Percentiles rank a stretch among this genome's conserved stretches.
Evolutionary conservation across 768 basidiomycete species (phyloP).

Genomic region (Sporobolomyces phaffii): DNA sequence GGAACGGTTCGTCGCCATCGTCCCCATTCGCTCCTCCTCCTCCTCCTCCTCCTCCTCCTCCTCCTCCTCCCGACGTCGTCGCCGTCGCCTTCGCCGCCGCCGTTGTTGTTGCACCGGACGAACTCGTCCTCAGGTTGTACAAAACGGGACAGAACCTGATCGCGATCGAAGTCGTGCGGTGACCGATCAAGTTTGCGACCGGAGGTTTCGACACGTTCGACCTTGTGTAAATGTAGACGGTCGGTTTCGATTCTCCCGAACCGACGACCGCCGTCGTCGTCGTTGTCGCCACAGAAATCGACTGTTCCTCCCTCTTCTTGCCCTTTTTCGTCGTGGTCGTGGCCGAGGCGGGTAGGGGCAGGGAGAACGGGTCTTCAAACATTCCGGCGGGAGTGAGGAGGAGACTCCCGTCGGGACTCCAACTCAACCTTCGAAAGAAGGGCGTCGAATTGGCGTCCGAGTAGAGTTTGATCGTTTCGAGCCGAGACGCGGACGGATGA

Average conservation of each 20-base stretch:
- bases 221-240: constrained; percentile 89
- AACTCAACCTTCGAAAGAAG: constrained; percentile 88
- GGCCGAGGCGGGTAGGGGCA: neutral
- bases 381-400: constrained; percentile 93
- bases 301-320: neutral
- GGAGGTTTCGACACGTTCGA: constrained; percentile 90
- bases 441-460: constrained; percentile 92
- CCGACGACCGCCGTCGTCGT: neutral
- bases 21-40: neutral
- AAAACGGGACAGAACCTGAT: constrained; percentile 88
- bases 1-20: constrained; percentile 6
- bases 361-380: constrained; percentile 80
- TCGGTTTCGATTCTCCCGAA: constrained; percentile 52
- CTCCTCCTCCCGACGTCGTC: constrained; percentile 45
- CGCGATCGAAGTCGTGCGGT: constrained; percentile 90
- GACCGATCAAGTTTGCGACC: constrained; percentile 88
- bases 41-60: constrained; percentile 38
- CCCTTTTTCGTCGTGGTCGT: constrained; percentile 11
- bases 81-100: no score
- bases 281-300: no score
- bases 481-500: neutral
- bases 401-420: constrained; percentile 89
- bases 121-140: constrained; percentile 68
- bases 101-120: no score
- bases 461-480: constrained; percentile 71